Evolutionary conservation across 805 yeast genomes (phyloP), one percentile per base, ranked within the genome.

Genomic region (Scheffersomyces coipomensis): DNA sequence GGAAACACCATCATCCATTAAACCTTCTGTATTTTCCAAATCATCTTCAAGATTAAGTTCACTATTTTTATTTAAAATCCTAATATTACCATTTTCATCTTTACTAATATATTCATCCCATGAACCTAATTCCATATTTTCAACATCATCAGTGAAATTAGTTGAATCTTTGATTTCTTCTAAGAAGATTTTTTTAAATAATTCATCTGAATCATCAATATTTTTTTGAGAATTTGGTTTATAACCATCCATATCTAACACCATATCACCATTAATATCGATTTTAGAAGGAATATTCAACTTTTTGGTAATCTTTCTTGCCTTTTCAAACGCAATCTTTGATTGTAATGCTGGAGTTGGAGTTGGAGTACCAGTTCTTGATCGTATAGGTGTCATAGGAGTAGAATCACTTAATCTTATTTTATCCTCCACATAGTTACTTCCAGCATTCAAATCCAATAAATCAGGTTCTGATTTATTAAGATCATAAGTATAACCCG

Each of bases 191-290:
- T 83, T 81, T 49, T 80, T 81, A 43, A 93, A 78, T 26, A 85
- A 66, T 36, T 81, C 81, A 56, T 89, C 96, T 0, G 95, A 79
- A 49, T 79, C 81, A 36, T 82, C 81, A 29, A 85, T 78, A 57
- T 84, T 88, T 48, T 82, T 80, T 37, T 82, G 85, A 11, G 71
- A 55, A 51, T 83, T 88, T 24, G 95, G 85, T 62, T 90, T 91
- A 64, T 93, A 93, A 13, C 99, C 99, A 51, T 89, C 95, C 83
- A 91, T 88, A 64, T 93, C 99, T 33, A 93, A 66, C 30, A 89
- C 77, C 50, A 93, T 73, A 55, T 89, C 96, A 10, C 99, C 99
- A 52, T 88, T 86, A 45, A 84, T 83, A 46, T 87, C 95, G 26
- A 90, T 76, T 48, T 82, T 87, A 21, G 95, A 83, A 1, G 97